These are phyloP conservation scores for Microbotryomycetes sp. DNA, from an alignment of 1,284 basidiomycete genomes.

Conservation along the genomic window DNA sequence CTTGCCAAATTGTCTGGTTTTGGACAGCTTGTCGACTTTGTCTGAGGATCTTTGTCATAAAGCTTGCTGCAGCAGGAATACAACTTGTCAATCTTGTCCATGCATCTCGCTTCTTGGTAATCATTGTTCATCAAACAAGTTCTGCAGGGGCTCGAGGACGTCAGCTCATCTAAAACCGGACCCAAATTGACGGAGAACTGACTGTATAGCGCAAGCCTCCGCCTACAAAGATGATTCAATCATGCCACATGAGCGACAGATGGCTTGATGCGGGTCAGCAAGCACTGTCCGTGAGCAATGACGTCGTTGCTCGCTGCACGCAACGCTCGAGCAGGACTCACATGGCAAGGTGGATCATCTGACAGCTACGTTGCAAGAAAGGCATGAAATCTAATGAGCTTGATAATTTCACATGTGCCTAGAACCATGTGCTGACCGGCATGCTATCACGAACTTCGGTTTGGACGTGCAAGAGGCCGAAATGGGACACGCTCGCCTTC, in stretches of 20 bases:
- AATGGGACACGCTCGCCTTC: too few species aligned
- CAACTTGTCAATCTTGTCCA: neutral
- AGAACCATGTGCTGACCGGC: neutral
- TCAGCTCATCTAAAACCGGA: too few species aligned
- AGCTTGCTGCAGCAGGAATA: slow-evolving; percentile 12
- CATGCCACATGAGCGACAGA: too few species aligned
- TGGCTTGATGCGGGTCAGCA: too few species aligned
- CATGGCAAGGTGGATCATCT: slow-evolving; percentile 13
- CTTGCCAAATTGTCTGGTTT: neutral
- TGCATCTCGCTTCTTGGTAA: slow-evolving; percentile 14
- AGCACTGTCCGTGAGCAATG: too few species aligned
- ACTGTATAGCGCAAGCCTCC: slow-evolving; percentile 32
- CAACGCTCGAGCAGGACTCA: neutral
- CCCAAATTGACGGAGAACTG: neutral
- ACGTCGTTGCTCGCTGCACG: too few species aligned
- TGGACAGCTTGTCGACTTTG: slow-evolving; percentile 4
- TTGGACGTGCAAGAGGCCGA: neutral
- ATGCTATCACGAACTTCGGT: neutral
- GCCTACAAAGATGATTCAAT: slow-evolving; percentile 9
- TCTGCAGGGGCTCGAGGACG: neutral
- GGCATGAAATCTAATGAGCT: neutral
- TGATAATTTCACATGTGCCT: neutral
- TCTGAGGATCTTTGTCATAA: neutral
- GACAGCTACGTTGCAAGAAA: neutral
- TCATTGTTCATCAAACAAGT: slow-evolving; percentile 12